Evolutionary conservation across 148 eudicot genomes (phyloP), one percentile per base, ranked within the genome.

Genomic region (Fagopyrum tataricum): DNA sequence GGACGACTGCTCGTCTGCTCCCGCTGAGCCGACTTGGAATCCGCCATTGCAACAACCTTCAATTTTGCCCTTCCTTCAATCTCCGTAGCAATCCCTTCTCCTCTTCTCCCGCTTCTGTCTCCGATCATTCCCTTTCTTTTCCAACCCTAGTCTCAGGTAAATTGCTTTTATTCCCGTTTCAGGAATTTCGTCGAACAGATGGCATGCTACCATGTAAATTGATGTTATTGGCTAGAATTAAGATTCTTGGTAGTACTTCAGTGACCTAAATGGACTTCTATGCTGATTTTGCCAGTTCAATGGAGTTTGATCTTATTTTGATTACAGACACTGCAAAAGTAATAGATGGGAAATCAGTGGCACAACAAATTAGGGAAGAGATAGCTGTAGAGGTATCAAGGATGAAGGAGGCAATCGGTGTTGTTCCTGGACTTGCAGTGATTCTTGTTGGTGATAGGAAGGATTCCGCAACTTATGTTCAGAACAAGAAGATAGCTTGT

Each of bases 381-480:
- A 82, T 95, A 84, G 82, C 87, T 77, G 78, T 75, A 7, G 96
- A 95, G 77, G 76, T 90, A 77, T 79, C 86, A 11, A 85, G 84
- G 77, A 85, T 95, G 97, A 95, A 91, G 82, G 89, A 90, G 46
- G 83, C 88, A 37, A 78, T 78, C 18, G 93, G 91, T 71, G 56
- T 90, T 75, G 91, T 90, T 78, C 98, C 98, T 24, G 98, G 98
- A 37, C 79, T 95, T 80, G 98, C 97, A 13, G 98, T 91, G 41
- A 85, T 95, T 26, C 90, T 95, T 67, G 96, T 95, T 73, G 98
- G 98, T 11, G 93, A 95, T 62, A 85, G 94, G 74, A 87, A 87
- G 82, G 98, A 95, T 74, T 95, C 97, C 44, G 97, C 97, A 47
- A 90, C 92, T 44, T 91, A 91, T 73, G 97, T 95, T 18, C 90